These are phyloP conservation scores for Karstenula rhodostoma DNA, from an alignment of 2,329 filamentous ascomycete species.

Conservation along the genomic window DNA sequence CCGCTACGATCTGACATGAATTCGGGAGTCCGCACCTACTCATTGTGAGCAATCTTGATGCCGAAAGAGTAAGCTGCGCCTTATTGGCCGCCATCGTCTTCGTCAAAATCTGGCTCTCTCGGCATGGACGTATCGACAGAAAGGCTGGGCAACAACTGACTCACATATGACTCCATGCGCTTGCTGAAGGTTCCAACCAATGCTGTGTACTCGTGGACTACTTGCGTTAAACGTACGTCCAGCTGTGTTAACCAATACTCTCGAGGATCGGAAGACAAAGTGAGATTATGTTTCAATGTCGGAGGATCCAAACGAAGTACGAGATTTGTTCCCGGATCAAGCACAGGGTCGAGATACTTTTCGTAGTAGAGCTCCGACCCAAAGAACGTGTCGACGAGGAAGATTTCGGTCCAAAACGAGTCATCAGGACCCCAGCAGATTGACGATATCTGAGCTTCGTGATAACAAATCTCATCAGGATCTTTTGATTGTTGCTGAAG, in stretches of 20 bases:
- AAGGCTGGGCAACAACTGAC: neutral
- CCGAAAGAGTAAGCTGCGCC: no score
- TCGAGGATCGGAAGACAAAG: conserved; percentile 23
- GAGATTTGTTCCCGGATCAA: neutral
- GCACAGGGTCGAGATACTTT: conserved; percentile 14
- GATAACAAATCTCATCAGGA: conserved; percentile 20
- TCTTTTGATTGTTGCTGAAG: conserved; percentile 17
- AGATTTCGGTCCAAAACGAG: conserved; percentile 28
- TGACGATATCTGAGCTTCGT: conserved; percentile 30
- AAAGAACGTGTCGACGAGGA: conserved; percentile 29
- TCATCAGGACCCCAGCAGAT: conserved; percentile 27
- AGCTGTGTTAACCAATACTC: conserved; percentile 25
- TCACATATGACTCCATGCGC: conserved; percentile 31
- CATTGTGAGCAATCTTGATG: neutral
- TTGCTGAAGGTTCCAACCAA: conserved; percentile 27
- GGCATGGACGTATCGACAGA: neutral
- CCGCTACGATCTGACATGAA: conserved; percentile 20
- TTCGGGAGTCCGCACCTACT: neutral
- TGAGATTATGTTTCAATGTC: neutral
- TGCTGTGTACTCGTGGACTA: conserved; percentile 22
- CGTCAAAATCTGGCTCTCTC: no score
- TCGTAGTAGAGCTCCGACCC: conserved; percentile 22
- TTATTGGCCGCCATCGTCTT: no score
- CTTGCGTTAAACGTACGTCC: conserved; percentile 19
- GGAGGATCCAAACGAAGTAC: conserved; percentile 21